Evolutionary conservation across 192 early-diverging fungal species (phyloP).

Genomic region (Coemansia sp.): DNA sequence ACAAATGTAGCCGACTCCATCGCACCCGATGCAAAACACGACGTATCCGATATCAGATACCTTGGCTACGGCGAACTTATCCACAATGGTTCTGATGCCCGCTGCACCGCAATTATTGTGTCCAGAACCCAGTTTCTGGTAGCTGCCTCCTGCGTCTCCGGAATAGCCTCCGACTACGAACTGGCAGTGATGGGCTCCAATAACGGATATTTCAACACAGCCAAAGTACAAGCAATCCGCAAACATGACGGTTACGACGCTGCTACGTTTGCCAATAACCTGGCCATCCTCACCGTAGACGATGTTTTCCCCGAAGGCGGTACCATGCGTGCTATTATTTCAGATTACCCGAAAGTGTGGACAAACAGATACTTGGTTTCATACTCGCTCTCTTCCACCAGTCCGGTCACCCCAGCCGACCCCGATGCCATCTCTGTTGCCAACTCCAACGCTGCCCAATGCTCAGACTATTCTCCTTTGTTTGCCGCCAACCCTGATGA

Average conservation of each 20-base stretch:
- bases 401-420: neutral
- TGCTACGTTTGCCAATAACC: constrained; percentile 32
- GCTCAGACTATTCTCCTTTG: constrained; percentile 1
- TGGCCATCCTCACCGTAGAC: constrained; percentile 23
- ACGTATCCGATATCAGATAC: neutral
- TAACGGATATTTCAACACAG: neutral
- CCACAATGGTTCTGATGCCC: neutral
- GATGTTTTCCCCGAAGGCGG: neutral
- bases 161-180: neutral
- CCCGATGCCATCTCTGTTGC: neutral
- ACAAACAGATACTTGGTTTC: neutral
- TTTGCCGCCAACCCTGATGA: constrained; percentile 15
- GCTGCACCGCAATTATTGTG: constrained; percentile 20
- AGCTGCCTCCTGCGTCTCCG: constrained; percentile 32
- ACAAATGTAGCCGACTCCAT: neutral
- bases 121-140: constrained; percentile 18
- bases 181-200: constrained; percentile 3
- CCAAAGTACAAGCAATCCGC: neutral
- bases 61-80: constrained; percentile 1
- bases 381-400: neutral
- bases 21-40: neutral
- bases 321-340: neutral
- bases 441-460: neutral
- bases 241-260: constrained; percentile 25
- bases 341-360: neutral